Conservation (phyloP, 2,329 filamentous ascomycete genomes). For the Cladosporium halotolerans region DNA sequence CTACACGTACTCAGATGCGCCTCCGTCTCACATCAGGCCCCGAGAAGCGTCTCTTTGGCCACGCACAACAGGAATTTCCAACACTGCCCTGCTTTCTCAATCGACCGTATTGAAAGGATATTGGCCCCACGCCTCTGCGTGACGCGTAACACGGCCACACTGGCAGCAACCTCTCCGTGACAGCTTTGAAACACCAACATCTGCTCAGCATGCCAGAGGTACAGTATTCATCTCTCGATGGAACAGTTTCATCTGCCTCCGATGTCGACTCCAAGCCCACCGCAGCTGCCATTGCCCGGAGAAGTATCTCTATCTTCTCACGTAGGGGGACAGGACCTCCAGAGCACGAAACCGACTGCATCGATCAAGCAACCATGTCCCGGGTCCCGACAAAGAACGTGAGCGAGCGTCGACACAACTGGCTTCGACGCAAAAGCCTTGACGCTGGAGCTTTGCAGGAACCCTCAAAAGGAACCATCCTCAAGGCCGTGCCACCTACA, state of each 20-base stretch:
- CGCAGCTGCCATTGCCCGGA: conserved; percentile 14
- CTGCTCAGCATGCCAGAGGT: not conserved
- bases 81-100: not conserved
- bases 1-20: not conserved
- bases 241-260: not conserved
- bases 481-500: conserved; percentile 28
- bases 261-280: not conserved
- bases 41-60: not conserved
- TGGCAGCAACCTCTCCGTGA: not conserved
- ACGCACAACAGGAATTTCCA: not conserved
- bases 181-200: not conserved
- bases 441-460: not conserved
- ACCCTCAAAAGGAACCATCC: conserved; percentile 21
- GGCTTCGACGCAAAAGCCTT: conserved; percentile 14
- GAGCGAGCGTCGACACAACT: conserved; percentile 20
- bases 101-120: not conserved
- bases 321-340: conserved; percentile 27
- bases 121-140: not conserved
- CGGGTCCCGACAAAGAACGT: conserved; percentile 15
- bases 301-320: conserved; percentile 33
- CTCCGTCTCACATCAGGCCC: not conserved
- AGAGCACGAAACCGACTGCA: conserved; percentile 17
- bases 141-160: not conserved
- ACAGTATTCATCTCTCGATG: not conserved
- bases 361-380: conserved; percentile 16